Evolutionary conservation across 2,329 filamentous ascomycete genomes (phyloP), one percentile per base, ranked within the genome.

Genomic region (Botrytis aclada): DNA sequence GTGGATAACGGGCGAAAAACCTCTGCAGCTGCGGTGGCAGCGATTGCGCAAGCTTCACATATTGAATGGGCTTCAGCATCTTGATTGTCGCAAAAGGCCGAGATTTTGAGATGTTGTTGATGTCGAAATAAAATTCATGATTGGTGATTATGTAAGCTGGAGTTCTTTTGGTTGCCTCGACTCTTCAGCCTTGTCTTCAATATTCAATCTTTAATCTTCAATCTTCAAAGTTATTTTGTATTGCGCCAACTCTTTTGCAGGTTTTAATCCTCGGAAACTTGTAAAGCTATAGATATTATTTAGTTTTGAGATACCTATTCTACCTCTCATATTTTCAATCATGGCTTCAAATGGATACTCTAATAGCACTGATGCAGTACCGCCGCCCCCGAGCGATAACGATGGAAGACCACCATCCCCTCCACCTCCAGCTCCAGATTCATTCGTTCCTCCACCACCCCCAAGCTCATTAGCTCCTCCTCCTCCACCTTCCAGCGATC

Each of bases 1-100:
- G 94, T 60, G 96, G 96, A 82, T 95, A 98, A 77, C 93, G 92
- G 73, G 92, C 92, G 83, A 99, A 92, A 88, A 99, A 98, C 79
- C 90, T 90, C 80, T 92, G 88, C 63, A 99, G 88, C 58, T 91
- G 91, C 71, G 88, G 85, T 14, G 94, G 96, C 58, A 98, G 89
- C 77, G 88, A 85, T 83, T 90, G 89, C 74, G 92, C 92, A 73
- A 94, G 86, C 73, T 83, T 80, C 73, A 87, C 80, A 72, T 80
- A 79, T 70, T 79, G 76, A 47, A 69, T 67, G 62, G 75, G 66
- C 56, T 54, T 74, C 61, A 73, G 74, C 58, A 77, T 73, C 74
- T 77, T 78, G 62, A 61, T 66, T 22, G 70, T 66, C 67, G 43
- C 54, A 72, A 61, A 37, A 66, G 32, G 47, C 37, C 72, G 64